Conservation (phyloP, 1,284 basidiomycete genomes). For the Exsudoporus floridanus region DNA sequence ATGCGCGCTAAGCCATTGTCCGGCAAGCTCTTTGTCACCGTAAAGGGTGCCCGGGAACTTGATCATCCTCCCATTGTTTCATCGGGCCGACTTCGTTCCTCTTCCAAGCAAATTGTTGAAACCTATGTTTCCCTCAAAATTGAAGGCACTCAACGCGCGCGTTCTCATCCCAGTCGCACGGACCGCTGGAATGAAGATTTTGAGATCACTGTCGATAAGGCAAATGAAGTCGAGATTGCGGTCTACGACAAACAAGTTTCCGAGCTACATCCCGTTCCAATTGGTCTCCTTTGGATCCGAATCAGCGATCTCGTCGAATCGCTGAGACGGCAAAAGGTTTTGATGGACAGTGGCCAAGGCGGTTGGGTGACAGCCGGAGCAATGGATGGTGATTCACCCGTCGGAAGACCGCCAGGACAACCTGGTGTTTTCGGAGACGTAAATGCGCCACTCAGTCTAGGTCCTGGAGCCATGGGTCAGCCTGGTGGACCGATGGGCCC, state of each 20-base stretch:
- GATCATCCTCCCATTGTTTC: slow-evolving; percentile 84
- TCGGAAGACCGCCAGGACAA: slow-evolving; percentile 39
- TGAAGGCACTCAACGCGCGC: slow-evolving; percentile 91
- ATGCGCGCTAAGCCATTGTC: slow-evolving; percentile 90
- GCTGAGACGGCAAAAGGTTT: slow-evolving; percentile 88
- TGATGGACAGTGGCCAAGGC: slow-evolving; percentile 79
- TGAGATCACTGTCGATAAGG: slow-evolving; percentile 95
- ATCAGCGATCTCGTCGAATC: slow-evolving; percentile 96
- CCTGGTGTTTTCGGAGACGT: slow-evolving; percentile 48
- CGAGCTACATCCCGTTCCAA: slow-evolving; percentile 80
- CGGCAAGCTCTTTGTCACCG: slow-evolving; percentile 87
- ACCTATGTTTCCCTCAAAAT: slow-evolving; percentile 95
- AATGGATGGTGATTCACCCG: slow-evolving; percentile 61
- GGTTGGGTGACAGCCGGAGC: slow-evolving; percentile 93
- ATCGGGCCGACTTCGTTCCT: slow-evolving; percentile 62
- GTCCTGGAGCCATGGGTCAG: slow-evolving; percentile 29
- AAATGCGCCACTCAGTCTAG: slow-evolving; percentile 57
- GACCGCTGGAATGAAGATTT: slow-evolving; percentile 99
- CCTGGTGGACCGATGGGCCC: slow-evolving; percentile 34
- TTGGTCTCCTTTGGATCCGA: slow-evolving; percentile 95
- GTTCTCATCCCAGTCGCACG: slow-evolving; percentile 89
- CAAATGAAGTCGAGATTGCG: slow-evolving; percentile 97
- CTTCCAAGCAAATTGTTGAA: slow-evolving; percentile 79
- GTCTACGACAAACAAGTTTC: slow-evolving; percentile 91
- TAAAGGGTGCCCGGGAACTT: slow-evolving; percentile 89